Evolutionary conservation across 495 filamentous ascomycete genomes (phyloP), one percentile per base, ranked within the genome.

Genomic region (Aspergillus diversus): DNA sequence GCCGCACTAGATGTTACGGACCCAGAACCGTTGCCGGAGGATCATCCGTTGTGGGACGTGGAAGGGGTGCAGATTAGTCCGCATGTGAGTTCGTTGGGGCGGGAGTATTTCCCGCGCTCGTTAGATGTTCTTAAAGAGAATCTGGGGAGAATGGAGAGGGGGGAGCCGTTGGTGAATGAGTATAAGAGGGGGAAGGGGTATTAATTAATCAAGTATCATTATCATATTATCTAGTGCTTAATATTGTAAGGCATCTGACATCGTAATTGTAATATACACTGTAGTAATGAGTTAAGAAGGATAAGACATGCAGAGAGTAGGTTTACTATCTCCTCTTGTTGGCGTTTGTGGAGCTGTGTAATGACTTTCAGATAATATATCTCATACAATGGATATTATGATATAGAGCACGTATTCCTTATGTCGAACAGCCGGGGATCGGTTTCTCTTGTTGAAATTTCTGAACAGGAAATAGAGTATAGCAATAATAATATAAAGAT

Each of bases 1-100:
- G 92, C 92, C 0, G 90, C 91, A 42, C 74, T 97, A 27, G 92
- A 97, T 72, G 92, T 96, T 0, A 89, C 91, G 8, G 90, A 94
- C 58, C 92, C 92, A 0, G 92, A 97, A 67, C 92, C 92, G 0
- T 69, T 97, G 65, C 90, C 90, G 0, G 63, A 77, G 32, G 87
- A 89, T 9, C 83, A 88, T 72, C 83, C 87, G 60, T 71, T 97
- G 35, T 95, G 91, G 86, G 84, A 82, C n/a, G 76, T 87, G 66
- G 80, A 85, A 60, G 93, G 94, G 77, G 80, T 90, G 31, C 83
- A 88, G 51, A 82, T 96, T 56, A 93, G 90, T 63, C 92, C 92
- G 34, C 92, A 97, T 82, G 75, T 92, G 16, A 92, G 90, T 73
- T 85, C 88, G 2, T 50, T 80, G 52, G 86, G 85, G 6, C 74